Evolutionary conservation across 2,329 filamentous ascomycete species (phyloP).

Genomic region (Venturia nashicola): DNA sequence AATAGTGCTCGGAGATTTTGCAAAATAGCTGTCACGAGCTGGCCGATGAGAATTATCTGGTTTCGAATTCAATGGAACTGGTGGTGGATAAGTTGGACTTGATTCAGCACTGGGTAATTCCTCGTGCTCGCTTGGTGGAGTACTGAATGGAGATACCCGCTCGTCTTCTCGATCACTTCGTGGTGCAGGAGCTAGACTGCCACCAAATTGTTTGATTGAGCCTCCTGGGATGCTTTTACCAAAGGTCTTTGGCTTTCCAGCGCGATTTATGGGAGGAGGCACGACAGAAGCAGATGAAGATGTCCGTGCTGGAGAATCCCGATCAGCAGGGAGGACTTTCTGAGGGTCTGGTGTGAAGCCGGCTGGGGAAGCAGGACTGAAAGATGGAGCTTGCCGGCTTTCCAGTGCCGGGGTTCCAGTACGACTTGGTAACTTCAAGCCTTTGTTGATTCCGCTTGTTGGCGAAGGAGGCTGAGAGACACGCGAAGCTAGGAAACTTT

Average conservation of each 20-base stretch:
- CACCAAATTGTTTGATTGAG: background rate
- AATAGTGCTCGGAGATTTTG: background rate
- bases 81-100: conserved; percentile 6
- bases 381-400: conserved; percentile 23
- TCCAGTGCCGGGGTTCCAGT: conserved; percentile 29
- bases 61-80: conserved; percentile 6
- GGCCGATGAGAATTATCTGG: background rate
- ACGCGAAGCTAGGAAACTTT: conserved; percentile 9
- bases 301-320: conserved; percentile 14
- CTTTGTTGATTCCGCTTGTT: conserved; percentile 14
- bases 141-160: conserved; percentile 68
- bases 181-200: conserved; percentile 26
- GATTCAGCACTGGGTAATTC: conserved; percentile 23
- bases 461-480: conserved; percentile 16
- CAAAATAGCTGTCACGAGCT: conserved; percentile 5
- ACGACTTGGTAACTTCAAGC: conserved; percentile 27
- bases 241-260: conserved; percentile 59
- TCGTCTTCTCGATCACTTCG: conserved; percentile 29
- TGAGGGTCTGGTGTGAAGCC: conserved; percentile 14
- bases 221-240: background rate
- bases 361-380: conserved; percentile 15
- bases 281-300: conserved; percentile 19
- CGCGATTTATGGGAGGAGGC: conserved; percentile 69
- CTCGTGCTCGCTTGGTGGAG: conserved; percentile 64
- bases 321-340: background rate